Conservation (phyloP, 1,284 basidiomycete genomes). For the Ceraceosorus guamensis region DNA sequence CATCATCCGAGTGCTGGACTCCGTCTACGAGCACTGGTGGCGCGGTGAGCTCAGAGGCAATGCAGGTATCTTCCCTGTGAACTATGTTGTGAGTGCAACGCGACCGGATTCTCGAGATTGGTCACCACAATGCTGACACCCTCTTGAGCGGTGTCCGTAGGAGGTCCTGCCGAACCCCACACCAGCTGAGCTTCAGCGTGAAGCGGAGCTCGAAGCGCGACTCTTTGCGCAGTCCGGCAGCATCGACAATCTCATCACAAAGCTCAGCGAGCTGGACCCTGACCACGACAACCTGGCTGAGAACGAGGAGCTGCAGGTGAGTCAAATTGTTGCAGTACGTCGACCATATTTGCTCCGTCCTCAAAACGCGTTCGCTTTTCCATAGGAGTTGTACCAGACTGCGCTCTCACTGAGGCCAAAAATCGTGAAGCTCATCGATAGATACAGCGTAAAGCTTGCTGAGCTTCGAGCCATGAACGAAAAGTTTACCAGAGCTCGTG, state of each 20-base stretch:
- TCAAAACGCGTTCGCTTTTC: constrained; percentile 1
- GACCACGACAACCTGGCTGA: constrained; percentile 73
- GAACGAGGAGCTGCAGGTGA: constrained; percentile 77
- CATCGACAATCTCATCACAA: constrained; percentile 76
- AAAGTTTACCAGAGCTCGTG: constrained; percentile 71
- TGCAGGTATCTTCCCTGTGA: constrained; percentile 96
- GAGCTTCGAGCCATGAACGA: constrained; percentile 84
- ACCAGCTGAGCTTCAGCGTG: constrained; percentile 66
- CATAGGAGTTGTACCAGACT: constrained; percentile 77
- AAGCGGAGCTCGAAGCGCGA: constrained; percentile 79
- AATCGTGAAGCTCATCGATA: constrained; percentile 92
- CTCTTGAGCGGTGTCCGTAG: background rate
- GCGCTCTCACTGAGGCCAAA: constrained; percentile 83
- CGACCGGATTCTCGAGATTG: too few relatives aligned
- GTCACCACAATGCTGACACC: background rate
- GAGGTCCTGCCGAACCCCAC: constrained; percentile 84
- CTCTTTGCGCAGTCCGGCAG: constrained; percentile 76
- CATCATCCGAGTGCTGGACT: constrained; percentile 89
- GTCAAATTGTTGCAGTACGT: constrained; percentile 6
- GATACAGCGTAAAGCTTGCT: constrained; percentile 58
- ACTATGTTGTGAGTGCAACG: constrained; percentile 64
- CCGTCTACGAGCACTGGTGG: constrained; percentile 98
- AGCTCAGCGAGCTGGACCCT: constrained; percentile 67
- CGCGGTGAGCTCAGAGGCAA: constrained; percentile 82
- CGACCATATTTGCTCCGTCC: background rate